Evolutionary conservation across 129 eudicot species (phyloP).

Genomic region (Chrysanthemum seticuspe): DNA sequence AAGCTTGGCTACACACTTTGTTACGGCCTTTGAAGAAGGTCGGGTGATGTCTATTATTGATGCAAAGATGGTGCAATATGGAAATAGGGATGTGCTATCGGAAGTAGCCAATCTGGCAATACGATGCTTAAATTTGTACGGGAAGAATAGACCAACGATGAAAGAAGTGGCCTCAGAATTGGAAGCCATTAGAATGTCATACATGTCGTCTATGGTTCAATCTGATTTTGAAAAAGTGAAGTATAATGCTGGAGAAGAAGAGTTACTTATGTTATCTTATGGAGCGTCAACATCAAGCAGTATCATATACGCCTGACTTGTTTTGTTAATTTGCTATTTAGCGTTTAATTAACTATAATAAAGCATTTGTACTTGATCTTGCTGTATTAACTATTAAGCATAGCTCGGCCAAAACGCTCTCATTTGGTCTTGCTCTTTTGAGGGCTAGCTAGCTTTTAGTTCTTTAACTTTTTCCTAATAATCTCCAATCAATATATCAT

Average conservation of each 20-base stretch:
- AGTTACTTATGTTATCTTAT: background rate
- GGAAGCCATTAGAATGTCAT: background rate
- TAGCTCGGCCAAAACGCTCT: too few species aligned
- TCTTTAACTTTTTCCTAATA: too few species aligned
- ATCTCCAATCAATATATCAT: too few species aligned
- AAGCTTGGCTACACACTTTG: constrained; percentile 36
- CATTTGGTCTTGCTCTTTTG: too few species aligned
- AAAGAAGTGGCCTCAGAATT: background rate
- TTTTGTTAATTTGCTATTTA: too few species aligned
- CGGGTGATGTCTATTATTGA: constrained; percentile 25
- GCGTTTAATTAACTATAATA: too few species aligned
- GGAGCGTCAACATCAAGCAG: background rate
- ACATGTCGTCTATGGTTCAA: background rate
- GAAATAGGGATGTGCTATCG: background rate
- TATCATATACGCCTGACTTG: too few species aligned
- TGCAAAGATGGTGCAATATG: constrained; percentile 23
- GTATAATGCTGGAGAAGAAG: background rate
- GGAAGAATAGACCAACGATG: constrained; percentile 3
- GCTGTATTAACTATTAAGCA: too few species aligned
- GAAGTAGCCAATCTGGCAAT: background rate
- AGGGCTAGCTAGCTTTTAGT: too few species aligned
- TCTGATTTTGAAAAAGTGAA: background rate
- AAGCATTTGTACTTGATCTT: too few species aligned
- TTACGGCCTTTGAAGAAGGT: constrained; percentile 24
- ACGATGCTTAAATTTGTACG: background rate